These are phyloP conservation scores for Citropsis articulata DNA, from an alignment of 345 rosid species.

Conservation along the genomic window DNA sequence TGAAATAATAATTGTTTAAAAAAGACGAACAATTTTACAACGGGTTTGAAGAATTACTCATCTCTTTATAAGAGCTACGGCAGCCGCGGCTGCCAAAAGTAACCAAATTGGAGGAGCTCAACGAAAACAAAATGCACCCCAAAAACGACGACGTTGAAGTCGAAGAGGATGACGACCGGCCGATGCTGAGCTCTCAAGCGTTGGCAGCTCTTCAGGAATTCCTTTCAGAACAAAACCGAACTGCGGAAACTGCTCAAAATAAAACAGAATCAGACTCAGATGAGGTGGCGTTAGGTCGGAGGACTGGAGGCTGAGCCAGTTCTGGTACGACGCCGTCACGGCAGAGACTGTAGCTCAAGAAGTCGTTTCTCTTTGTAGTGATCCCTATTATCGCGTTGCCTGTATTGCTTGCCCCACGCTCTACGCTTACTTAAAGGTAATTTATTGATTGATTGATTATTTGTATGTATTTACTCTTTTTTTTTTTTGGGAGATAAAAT, in stretches of 20 bases:
- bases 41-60: background rate
- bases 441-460: background rate
- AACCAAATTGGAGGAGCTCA: conserved; percentile 8
- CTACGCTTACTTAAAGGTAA: conserved; percentile 79
- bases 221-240: conserved; percentile 50
- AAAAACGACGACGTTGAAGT: conserved; percentile 6
- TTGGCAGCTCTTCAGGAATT: conserved; percentile 76
- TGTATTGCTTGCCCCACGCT: conserved; percentile 94
- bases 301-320: conserved; percentile 95
- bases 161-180: conserved; percentile 52
- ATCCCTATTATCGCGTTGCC: conserved; percentile 41
- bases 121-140: background rate
- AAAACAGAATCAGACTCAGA: conserved; percentile 17
- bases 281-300: conserved; percentile 52
- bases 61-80: no score
- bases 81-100: background rate
- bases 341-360: conserved; percentile 76
- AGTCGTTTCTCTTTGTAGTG: conserved; percentile 41
- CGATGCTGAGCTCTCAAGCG: conserved; percentile 71
- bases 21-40: no score
- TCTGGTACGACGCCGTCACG: conserved; percentile 89
- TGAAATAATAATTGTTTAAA: no score
- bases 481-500: background rate
- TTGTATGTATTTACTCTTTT: background rate
- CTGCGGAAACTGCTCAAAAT: conserved; percentile 7